phyloP scores from a whole-genome alignment of 1,284 basidiomycete genomes.

The Ustilago loliicola region DNA sequence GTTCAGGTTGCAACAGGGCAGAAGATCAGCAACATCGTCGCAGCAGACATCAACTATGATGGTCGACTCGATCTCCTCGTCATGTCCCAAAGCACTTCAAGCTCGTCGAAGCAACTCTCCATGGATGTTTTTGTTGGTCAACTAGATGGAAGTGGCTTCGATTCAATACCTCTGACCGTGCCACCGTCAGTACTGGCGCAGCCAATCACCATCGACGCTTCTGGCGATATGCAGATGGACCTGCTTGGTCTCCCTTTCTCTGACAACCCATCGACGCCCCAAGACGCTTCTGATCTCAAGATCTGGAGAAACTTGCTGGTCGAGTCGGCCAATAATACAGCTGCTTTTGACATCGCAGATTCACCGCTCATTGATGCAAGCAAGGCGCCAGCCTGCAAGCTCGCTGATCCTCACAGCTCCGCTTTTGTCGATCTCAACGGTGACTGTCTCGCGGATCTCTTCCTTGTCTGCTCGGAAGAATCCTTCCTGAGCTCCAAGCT shows the following conservation, averaged over 20 bases:
- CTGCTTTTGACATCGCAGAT: conserved; percentile 37
- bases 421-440: conserved; percentile 95
- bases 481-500: conserved; percentile 67
- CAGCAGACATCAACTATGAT: conserved; percentile 92
- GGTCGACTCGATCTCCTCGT: conserved; percentile 90
- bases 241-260: conserved; percentile 79
- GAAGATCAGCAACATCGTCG: conserved; percentile 79
- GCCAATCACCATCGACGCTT: conserved; percentile 86
- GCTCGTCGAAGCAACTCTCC: conserved; percentile 25
- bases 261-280: conserved; percentile 11
- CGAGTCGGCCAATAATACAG: conserved; percentile 19
- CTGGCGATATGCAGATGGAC: conserved; percentile 90
- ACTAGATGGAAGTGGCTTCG: conserved; percentile 38
- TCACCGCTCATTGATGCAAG: conserved; percentile 32
- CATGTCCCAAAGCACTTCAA: conserved; percentile 73
- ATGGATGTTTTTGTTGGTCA: conserved; percentile 53
- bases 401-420: conserved; percentile 91
- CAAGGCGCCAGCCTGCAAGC: conserved; percentile 74
- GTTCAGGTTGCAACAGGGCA: conserved; percentile 55
- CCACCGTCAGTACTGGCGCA: conserved; percentile 81
- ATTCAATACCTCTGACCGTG: conserved; percentile 72
- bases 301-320: conserved; percentile 59
- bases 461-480: conserved; percentile 82
- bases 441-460: conserved; percentile 93
- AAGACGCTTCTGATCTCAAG: conserved; percentile 45